Evolutionary conservation across 768 basidiomycete species (phyloP).

Genomic region (Lactarius hengduanensis): DNA sequence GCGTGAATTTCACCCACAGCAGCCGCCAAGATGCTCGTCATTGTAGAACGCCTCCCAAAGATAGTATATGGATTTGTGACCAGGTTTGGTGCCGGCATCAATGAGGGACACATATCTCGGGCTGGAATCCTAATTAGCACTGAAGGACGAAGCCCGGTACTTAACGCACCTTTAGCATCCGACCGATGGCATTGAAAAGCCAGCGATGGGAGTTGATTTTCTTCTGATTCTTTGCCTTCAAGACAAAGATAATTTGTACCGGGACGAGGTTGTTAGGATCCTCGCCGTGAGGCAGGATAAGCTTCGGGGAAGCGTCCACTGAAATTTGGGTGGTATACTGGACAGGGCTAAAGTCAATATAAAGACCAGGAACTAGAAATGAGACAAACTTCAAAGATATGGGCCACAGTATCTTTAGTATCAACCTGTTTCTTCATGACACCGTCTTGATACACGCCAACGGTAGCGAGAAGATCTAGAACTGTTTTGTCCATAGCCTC

Average conservation of each 20-base stretch:
- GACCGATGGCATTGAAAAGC: constrained; percentile 93
- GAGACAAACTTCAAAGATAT: constrained; percentile 81
- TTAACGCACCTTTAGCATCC: constrained; percentile 60
- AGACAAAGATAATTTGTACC: constrained; percentile 85
- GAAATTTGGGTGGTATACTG: constrained; percentile 97
- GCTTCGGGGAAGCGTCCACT: constrained; percentile 84
- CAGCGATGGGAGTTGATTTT: constrained; percentile 96
- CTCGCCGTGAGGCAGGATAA: constrained; percentile 85
- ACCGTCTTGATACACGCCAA: constrained; percentile 93
- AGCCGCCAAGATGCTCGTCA: constrained; percentile 74
- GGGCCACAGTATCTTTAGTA: constrained; percentile 85
- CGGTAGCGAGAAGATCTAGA: constrained; percentile 81
- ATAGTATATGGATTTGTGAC: constrained; percentile 93
- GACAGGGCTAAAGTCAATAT: constrained; percentile 17
- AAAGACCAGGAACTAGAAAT: not conserved
- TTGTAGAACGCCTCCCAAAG: constrained; percentile 93
- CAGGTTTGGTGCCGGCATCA: constrained; percentile 96
- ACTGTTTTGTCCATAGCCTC: constrained; percentile 96
- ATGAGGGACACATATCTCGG: constrained; percentile 89
- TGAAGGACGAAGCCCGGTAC: not conserved
- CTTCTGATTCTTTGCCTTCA: constrained; percentile 94
- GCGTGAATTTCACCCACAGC: constrained; percentile 96
- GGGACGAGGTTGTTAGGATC: constrained; percentile 93
- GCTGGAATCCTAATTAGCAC: constrained; percentile 44
- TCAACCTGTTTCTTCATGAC: constrained; percentile 93